A percentile compares a stretch with the other conserved stretches of the same genome.
These are phyloP conservation scores for Gynandropsis gynandra DNA, from an alignment of 345 rosid species.

Conservation along the genomic window DNA sequence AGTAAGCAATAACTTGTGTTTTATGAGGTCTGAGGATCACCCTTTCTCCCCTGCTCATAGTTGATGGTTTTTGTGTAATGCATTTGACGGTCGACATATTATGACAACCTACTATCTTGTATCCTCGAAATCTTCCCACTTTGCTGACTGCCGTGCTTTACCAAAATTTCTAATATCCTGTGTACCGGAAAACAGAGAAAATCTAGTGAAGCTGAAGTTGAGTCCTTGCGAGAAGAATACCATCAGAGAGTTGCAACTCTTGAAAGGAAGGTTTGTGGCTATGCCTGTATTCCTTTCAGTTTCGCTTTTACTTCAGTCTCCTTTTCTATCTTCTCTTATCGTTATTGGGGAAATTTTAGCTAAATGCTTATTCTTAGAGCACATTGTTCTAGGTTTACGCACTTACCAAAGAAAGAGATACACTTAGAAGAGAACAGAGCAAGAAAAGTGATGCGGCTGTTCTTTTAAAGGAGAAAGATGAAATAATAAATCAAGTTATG, in stretches of 20 bases:
- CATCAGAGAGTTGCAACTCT: conserved; percentile 94
- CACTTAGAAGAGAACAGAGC: conserved; percentile 93
- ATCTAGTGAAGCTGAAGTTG: conserved; percentile 85
- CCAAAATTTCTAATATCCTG: conserved; percentile 19
- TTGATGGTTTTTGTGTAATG: too few species aligned
- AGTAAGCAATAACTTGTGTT: too few species aligned
- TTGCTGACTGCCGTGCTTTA: conserved; percentile 1
- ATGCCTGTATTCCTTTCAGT: neutral
- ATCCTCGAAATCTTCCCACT: too few species aligned
- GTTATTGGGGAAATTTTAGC: neutral
- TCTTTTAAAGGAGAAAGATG: conserved; percentile 98
- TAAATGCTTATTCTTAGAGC: conserved; percentile 11
- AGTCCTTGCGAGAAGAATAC: conserved; percentile 93
- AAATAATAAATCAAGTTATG: conserved; percentile 95
- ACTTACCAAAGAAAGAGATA: conserved; percentile 94
- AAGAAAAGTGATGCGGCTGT: conserved; percentile 95
- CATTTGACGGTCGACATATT: too few species aligned
- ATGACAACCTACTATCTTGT: too few species aligned
- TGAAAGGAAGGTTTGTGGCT: conserved; percentile 76
- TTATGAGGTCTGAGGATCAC: too few species aligned
- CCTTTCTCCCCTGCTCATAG: too few species aligned
- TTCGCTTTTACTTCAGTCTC: conserved; percentile 1
- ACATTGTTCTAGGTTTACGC: conserved; percentile 67
- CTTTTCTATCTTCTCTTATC: conserved; percentile 11
- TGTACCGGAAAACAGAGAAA: conserved; percentile 58